Conservation (phyloP, 2,329 filamentous ascomycete genomes). For the Bipolaris bicolor region DNA sequence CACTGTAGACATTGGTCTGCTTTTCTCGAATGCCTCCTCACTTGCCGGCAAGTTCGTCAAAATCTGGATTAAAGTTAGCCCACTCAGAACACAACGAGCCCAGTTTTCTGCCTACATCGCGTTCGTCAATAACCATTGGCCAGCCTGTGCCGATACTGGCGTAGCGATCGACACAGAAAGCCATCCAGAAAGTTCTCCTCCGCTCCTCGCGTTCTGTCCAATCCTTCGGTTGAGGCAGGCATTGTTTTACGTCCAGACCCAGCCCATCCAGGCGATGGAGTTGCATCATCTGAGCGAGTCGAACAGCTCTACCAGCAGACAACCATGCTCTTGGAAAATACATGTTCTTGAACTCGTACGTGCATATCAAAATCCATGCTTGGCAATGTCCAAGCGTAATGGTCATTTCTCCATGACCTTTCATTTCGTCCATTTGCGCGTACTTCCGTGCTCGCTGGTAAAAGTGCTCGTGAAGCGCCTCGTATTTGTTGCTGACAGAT, state of each 20-base stretch:
- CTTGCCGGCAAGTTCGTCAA: slow-evolving; percentile 82
- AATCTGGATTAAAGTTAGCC: slow-evolving; percentile 58
- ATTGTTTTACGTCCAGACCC: slow-evolving; percentile 91
- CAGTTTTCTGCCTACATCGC: slow-evolving; percentile 64
- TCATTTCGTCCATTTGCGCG: slow-evolving; percentile 86
- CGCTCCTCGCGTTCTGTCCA: slow-evolving; percentile 95
- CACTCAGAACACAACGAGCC: not conserved
- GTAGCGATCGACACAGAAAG: slow-evolving; percentile 88
- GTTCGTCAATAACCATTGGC: slow-evolving; percentile 93
- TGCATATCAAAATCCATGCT: slow-evolving; percentile 77
- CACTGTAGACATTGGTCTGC: slow-evolving; percentile 73
- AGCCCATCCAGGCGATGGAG: slow-evolving; percentile 83
- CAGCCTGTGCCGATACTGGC: slow-evolving; percentile 95
- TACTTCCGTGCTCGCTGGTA: slow-evolving; percentile 91
- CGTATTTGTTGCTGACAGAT: slow-evolving; percentile 80
- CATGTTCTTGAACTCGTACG: slow-evolving; percentile 97
- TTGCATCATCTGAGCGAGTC: slow-evolving; percentile 89
- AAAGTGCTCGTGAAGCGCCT: slow-evolving; percentile 81
- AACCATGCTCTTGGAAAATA: slow-evolving; percentile 96
- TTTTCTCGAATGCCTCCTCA: slow-evolving; percentile 84
- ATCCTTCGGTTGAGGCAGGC: slow-evolving; percentile 81
- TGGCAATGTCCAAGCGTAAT: slow-evolving; percentile 87
- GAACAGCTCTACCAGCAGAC: slow-evolving; percentile 81
- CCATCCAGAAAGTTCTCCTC: slow-evolving; percentile 92
- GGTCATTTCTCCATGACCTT: slow-evolving; percentile 87